Evolutionary conservation across 441 rosid species (phyloP).

Genomic region (Syzygium malaccense): DNA sequence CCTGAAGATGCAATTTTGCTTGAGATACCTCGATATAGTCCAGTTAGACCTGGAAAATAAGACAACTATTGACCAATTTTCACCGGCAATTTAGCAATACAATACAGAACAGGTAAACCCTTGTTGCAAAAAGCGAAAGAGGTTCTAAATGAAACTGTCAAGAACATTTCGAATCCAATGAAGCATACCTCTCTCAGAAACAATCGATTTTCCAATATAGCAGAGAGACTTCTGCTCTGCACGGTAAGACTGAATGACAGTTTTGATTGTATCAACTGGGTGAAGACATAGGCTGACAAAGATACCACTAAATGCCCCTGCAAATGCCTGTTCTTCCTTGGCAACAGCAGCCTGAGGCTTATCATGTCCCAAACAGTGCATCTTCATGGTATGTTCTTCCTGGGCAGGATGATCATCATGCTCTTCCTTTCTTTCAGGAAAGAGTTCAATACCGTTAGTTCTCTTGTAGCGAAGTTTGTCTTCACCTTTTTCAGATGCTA

Average conservation of each 20-base stretch:
- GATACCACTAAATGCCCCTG: conserved; percentile 82
- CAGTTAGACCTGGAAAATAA: conserved; percentile 48
- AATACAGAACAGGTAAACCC: background rate
- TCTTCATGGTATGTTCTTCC: conserved; percentile 12
- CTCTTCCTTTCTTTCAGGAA: conserved; percentile 16
- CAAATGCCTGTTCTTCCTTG: conserved; percentile 83
- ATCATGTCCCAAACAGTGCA: conserved; percentile 15
- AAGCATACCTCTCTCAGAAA: conserved; percentile 74
- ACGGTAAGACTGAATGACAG: conserved; percentile 65
- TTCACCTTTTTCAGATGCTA: conserved; percentile 18
- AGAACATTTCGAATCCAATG: background rate
- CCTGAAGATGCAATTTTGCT: conserved; percentile 82
- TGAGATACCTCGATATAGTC: conserved; percentile 71
- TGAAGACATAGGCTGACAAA: conserved; percentile 88
- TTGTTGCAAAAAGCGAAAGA: background rate
- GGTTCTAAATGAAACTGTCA: background rate
- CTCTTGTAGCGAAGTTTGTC: conserved; percentile 1
- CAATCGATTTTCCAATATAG: conserved; percentile 60
- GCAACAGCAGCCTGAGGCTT: conserved; percentile 34
- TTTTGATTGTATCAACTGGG: conserved; percentile 87
- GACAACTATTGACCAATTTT: conserved; percentile 7
- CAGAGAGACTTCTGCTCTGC: conserved; percentile 59
- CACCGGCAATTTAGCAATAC: background rate
- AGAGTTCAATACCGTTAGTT: conserved; percentile 6
- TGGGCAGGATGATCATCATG: conserved; percentile 5